Percentiles rank a stretch among this genome's conserved stretches.
Conservation (phyloP, 2,329 filamentous ascomycete genomes). For the Talaromyces sp. region DNA sequence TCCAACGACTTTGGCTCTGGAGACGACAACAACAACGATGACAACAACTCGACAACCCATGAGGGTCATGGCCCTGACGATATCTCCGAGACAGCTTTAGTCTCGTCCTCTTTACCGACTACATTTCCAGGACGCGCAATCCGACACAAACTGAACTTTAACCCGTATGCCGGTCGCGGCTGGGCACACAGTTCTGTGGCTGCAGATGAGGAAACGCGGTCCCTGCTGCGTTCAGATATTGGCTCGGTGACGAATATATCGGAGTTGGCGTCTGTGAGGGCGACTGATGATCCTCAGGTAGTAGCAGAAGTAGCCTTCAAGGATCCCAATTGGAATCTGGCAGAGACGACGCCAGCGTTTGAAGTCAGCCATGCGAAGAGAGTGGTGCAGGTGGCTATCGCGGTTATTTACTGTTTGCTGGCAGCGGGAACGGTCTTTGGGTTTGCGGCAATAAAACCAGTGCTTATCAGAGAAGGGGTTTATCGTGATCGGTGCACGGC, state of each 20-base stretch:
- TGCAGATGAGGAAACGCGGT: conserved; percentile 22
- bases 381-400: conserved; percentile 64
- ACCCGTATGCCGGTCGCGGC: conserved; percentile 34
- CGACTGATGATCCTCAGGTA: conserved; percentile 5
- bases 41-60: background rate
- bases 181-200: conserved; percentile 28
- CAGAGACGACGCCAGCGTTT: conserved; percentile 39
- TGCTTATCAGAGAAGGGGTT: conserved; percentile 66
- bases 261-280: conserved; percentile 12
- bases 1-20: conserved; percentile 20
- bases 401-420: conserved; percentile 68
- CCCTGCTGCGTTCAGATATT: conserved; percentile 18
- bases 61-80: background rate
- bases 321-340: conserved; percentile 14
- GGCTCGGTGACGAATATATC: conserved; percentile 12
- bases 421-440: conserved; percentile 77
- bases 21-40: conserved; percentile 15
- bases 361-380: conserved; percentile 50
- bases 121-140: conserved; percentile 20
- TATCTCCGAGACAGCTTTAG: conserved; percentile 21
- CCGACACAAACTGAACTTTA: conserved; percentile 35
- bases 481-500: conserved; percentile 60
- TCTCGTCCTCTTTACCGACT: conserved; percentile 30
- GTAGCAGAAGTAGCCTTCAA: conserved; percentile 11
- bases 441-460: conserved; percentile 77